phyloP scores from a whole-genome alignment of 441 rosid species.

The Syzygium syzygioides region DNA sequence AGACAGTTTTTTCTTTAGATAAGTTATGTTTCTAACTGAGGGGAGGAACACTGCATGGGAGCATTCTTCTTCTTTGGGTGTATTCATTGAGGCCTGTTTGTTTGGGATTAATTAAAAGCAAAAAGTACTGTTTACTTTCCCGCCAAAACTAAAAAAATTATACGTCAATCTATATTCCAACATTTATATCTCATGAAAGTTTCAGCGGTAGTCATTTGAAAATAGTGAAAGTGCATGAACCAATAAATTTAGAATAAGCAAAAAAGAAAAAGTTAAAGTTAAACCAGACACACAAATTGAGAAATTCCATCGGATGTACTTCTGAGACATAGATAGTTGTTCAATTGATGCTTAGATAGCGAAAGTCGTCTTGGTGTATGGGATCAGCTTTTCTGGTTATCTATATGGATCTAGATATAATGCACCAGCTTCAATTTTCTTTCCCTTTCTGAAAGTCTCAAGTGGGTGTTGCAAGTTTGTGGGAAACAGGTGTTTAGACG shows the following conservation, averaged over 20 bases:
- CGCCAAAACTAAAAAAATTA: not conserved
- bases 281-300: not conserved
- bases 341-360: not conserved
- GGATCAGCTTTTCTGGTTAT: not conserved
- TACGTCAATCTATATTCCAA: not conserved
- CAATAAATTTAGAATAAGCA: not conserved
- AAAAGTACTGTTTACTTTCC: not conserved
- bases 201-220: not conserved
- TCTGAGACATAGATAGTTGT: not conserved
- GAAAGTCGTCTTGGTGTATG: not conserved
- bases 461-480: not conserved
- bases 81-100: fast-evolving
- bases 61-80: not conserved
- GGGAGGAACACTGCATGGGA: not conserved
- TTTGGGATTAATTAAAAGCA: not conserved
- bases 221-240: not conserved
- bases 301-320: not conserved
- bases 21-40: not conserved
- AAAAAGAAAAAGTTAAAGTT: not conserved
- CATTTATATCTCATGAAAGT: not conserved
- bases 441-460: not conserved
- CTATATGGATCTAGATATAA: not conserved
- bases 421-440: not conserved
- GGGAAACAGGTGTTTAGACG: not conserved
- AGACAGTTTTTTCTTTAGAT: not conserved